A percentile compares a stretch with the other conserved stretches of the same genome.
phyloP scores from a whole-genome alignment of 2,329 filamentous ascomycete species.

The Macrophomina tecta region DNA sequence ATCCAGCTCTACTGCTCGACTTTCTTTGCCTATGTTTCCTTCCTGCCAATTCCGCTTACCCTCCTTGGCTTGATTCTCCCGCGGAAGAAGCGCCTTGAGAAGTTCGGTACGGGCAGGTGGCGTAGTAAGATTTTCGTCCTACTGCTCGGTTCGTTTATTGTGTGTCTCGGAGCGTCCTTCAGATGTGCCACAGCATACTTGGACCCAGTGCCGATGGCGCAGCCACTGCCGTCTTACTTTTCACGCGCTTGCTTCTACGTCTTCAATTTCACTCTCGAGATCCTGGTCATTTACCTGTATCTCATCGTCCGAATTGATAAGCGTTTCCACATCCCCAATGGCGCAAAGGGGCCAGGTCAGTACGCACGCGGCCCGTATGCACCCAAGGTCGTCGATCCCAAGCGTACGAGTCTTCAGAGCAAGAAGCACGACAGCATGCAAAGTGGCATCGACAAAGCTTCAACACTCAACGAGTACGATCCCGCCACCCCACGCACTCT shows the following conservation, averaged over 20 bases:
- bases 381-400: neutral
- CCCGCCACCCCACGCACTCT: neutral
- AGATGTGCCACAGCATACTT: constrained; percentile 66
- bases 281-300: constrained; percentile 72
- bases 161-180: constrained; percentile 74
- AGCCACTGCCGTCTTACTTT: constrained; percentile 71
- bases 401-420: constrained; percentile 8
- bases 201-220: constrained; percentile 52
- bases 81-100: constrained; percentile 45
- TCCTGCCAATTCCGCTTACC: constrained; percentile 68
- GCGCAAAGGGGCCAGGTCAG: constrained; percentile 63
- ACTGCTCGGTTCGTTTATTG: constrained; percentile 61
- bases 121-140: constrained; percentile 71
- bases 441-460: constrained; percentile 13
- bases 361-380: constrained; percentile 36
- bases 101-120: constrained; percentile 74
- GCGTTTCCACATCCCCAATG: constrained; percentile 77
- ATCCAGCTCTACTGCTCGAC: constrained; percentile 69
- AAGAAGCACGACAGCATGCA: constrained; percentile 27
- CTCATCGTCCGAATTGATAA: constrained; percentile 72
- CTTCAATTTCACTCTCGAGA: constrained; percentile 78
- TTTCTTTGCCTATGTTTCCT: constrained; percentile 69
- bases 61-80: constrained; percentile 55
- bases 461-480: constrained; percentile 20
- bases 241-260: constrained; percentile 76